phyloP scores from a whole-genome alignment of 768 basidiomycete species.

The Boletus fagicola region DNA sequence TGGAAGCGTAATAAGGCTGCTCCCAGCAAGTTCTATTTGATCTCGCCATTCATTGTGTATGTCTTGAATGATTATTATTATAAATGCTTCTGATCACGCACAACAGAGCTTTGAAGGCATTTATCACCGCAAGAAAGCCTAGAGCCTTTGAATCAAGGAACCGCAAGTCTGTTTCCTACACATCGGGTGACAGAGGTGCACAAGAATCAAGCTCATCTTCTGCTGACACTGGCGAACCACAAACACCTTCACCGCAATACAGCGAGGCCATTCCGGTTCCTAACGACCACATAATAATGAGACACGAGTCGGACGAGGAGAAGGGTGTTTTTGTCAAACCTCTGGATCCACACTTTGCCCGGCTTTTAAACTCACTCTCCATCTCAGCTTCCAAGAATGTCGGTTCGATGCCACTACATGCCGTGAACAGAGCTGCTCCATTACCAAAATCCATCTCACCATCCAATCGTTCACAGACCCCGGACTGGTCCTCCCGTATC shows the following conservation, averaged over 20 bases:
- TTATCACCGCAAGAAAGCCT: constrained; percentile 64
- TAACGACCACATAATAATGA: constrained; percentile 17
- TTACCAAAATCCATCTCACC: constrained; percentile 11
- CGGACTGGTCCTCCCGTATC: constrained; percentile 35
- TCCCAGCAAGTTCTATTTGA: constrained; percentile 87
- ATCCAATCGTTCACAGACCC: constrained; percentile 20
- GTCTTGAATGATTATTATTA: constrained; percentile 22
- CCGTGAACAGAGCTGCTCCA: constrained; percentile 4
- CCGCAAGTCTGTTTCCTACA: constrained; percentile 34
- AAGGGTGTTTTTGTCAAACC: constrained; percentile 27
- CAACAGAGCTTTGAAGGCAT: constrained; percentile 49
- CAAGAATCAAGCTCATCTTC: constrained; percentile 71
- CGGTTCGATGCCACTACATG: constrained; percentile 10
- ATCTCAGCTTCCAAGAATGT: constrained; percentile 46
- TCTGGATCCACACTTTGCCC: constrained; percentile 71
- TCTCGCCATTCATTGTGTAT: constrained; percentile 89
- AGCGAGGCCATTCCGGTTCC: constrained; percentile 37
- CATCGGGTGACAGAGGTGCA: constrained; percentile 34
- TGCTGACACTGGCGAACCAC: constrained; percentile 56
- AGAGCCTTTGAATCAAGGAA: constrained; percentile 36
- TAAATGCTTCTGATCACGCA: constrained; percentile 2
- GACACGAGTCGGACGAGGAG: constrained; percentile 37
- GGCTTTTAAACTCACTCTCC: constrained; percentile 60
- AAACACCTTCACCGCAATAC: constrained; percentile 63
- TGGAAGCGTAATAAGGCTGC: constrained; percentile 78